Evolutionary conservation across 352 stramenopile species (phyloP), one percentile per base, ranked within the genome.

Genomic region (Globisporangium cederbergense): DNA sequence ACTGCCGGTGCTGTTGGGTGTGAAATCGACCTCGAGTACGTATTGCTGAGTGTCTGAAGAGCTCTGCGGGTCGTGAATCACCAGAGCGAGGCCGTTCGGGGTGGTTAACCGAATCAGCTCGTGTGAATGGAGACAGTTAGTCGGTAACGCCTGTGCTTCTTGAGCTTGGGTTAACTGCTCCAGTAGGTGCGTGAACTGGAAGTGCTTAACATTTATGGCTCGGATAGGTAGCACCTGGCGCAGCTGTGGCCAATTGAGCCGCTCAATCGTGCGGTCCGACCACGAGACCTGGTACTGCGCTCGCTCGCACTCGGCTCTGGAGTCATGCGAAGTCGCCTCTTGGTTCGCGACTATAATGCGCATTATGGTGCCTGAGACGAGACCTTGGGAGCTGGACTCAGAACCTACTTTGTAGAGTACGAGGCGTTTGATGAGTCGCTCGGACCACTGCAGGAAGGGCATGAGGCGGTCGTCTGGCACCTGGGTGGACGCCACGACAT

Each of bases 131-230:
- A 38, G 30, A 7, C 10, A 16, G 46, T 20, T 28, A 30, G 36
- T 6, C 38, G 11, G 7, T 28, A 14, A 14, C 43, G 28, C 4
- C 32, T 38, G 40, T 9, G 5, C 14, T 20, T 38, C 14, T 20
- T 38, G 54, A 3, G 38, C 51, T 9, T 20, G 16, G 7, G 61
- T 11, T 1, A 74, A 22, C 3, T 36, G 54, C 43, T 72, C 58
- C 18, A 86, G 36, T 2, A 89, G 36, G n/a, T 70, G 58, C 30
- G 54, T 58, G 10, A 94, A 62, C 53, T 94, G 79, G 47, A 86
- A 82, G 56, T 94, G 82, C 43, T 84, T 81, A 6, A 75, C 58
- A 30, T 94, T 91, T 78, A 94, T 86, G 8, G 74, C 67, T 32
- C 85, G 72, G 59, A 94, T 72, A 0, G 83, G 68, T 6, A 94